Percentiles rank a stretch among this genome's conserved stretches.
These are phyloP conservation scores for Zygoascus tannicola DNA, from an alignment of 805 yeast genomes.

Conservation along the genomic window DNA sequence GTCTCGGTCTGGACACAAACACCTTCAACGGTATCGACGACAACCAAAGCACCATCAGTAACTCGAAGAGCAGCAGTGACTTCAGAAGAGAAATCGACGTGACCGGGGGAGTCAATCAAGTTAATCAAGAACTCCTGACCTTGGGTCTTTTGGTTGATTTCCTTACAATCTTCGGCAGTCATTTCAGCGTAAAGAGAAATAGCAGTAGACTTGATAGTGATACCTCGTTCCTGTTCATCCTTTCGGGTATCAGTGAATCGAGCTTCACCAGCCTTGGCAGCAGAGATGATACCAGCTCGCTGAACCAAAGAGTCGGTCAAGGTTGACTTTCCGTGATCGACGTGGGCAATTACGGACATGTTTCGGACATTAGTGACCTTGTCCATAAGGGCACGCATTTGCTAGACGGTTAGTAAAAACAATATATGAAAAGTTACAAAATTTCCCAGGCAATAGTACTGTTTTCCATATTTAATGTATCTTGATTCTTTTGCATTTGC, in stretches of 20 bases:
- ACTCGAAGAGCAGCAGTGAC: conserved; percentile 99
- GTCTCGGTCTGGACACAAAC: conserved; percentile 99
- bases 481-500: too few species aligned
- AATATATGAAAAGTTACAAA: too few species aligned
- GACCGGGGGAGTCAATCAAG: conserved; percentile 99
- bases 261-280: conserved; percentile 99
- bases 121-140: conserved; percentile 95
- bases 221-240: conserved; percentile 99
- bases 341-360: conserved; percentile 99
- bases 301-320: conserved; percentile 98
- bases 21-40: conserved; percentile 99
- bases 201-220: conserved; percentile 97
- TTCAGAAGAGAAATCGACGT: conserved; percentile 99
- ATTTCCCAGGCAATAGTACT: too few species aligned
- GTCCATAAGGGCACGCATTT: conserved; percentile 99
- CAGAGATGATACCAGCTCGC: conserved; percentile 98
- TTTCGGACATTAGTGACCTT: conserved; percentile 99
- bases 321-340: conserved; percentile 99
- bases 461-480: too few species aligned
- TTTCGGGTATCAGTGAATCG: conserved; percentile 99
- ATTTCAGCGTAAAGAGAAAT: conserved; percentile 89
- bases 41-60: conserved; percentile 99
- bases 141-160: conserved; percentile 79
- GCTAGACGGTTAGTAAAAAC: conserved; percentile 36
- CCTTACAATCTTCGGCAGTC: conserved; percentile 75